A percentile compares a stretch with the other conserved stretches of the same genome.
Conservation (phyloP, 768 basidiomycete species). For the Amanita exitialis region DNA sequence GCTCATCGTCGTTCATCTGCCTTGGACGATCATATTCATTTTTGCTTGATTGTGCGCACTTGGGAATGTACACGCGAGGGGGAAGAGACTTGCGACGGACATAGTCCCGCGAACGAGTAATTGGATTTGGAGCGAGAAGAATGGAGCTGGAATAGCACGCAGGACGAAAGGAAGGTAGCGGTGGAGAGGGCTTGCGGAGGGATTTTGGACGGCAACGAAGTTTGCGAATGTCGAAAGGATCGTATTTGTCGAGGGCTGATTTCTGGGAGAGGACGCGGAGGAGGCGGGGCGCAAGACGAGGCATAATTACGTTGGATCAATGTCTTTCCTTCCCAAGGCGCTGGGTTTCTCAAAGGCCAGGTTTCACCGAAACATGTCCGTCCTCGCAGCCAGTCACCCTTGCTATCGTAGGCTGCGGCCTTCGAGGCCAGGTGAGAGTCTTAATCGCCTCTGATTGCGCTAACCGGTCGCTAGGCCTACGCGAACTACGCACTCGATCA, state of each 20-base stretch:
- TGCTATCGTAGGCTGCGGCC: constrained; percentile 75
- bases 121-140: constrained; percentile 49
- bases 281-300: constrained; percentile 64
- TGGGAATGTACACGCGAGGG: constrained; percentile 30
- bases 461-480: constrained; percentile 37
- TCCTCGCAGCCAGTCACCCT: constrained; percentile 46
- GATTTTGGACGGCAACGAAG: constrained; percentile 13
- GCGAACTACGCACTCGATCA: constrained; percentile 46
- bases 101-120: constrained; percentile 40
- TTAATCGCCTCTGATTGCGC: neutral
- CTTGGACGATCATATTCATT: constrained; percentile 29
- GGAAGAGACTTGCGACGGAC: constrained; percentile 47
- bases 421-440: constrained; percentile 56
- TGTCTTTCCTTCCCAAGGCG: neutral
- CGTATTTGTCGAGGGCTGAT: constrained; percentile 12
- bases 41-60: constrained; percentile 12
- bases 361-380: neutral
- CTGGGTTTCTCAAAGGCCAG: constrained; percentile 5
- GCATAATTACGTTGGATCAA: constrained; percentile 32
- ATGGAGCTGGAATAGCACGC: constrained; percentile 44
- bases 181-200: constrained; percentile 23
- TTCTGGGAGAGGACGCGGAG: constrained; percentile 27
- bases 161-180: constrained; percentile 34
- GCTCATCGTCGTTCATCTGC: constrained; percentile 54
- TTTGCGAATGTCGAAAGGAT: constrained; percentile 14